These are phyloP conservation scores for Monosporozyma aerobia DNA, from an alignment of 805 yeast genomes.

Conservation along the genomic window DNA sequence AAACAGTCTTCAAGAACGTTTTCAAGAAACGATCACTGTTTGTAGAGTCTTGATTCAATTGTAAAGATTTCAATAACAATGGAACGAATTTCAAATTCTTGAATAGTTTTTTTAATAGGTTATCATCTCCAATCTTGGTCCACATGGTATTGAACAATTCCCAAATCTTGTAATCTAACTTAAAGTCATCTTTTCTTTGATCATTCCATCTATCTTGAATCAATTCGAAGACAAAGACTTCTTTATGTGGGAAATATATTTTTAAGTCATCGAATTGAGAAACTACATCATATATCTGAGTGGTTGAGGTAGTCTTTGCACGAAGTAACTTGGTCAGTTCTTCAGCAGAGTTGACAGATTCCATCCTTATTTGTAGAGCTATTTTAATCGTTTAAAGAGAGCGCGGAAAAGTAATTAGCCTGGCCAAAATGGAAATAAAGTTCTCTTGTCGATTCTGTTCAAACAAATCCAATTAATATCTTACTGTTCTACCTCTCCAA, in stretches of 20 bases:
- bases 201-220: slow-evolving; percentile 54
- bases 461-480: neutral
- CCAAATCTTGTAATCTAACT: slow-evolving; percentile 41
- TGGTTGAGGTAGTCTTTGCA: slow-evolving; percentile 38
- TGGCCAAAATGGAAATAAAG: neutral
- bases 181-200: slow-evolving; percentile 35
- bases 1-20: slow-evolving; percentile 12
- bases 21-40: slow-evolving; percentile 8
- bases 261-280: slow-evolving; percentile 28
- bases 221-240: slow-evolving; percentile 48
- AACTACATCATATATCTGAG: slow-evolving; percentile 34
- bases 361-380: slow-evolving; percentile 2
- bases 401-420: neutral
- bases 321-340: slow-evolving; percentile 49
- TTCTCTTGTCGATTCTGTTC: neutral
- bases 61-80: slow-evolving; percentile 15
- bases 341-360: slow-evolving; percentile 33
- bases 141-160: slow-evolving; percentile 36
- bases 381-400: neutral
- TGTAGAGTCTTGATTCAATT: slow-evolving; percentile 1
- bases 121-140: slow-evolving; percentile 23
- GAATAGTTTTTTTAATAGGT: slow-evolving; percentile 33
- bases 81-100: slow-evolving; percentile 35
- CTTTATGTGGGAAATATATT: slow-evolving; percentile 46
- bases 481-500: neutral